A percentile compares a stretch with the other conserved stretches of the same genome.
phyloP scores from a whole-genome alignment of 768 basidiomycete species.

The Mycena vulgaris region DNA sequence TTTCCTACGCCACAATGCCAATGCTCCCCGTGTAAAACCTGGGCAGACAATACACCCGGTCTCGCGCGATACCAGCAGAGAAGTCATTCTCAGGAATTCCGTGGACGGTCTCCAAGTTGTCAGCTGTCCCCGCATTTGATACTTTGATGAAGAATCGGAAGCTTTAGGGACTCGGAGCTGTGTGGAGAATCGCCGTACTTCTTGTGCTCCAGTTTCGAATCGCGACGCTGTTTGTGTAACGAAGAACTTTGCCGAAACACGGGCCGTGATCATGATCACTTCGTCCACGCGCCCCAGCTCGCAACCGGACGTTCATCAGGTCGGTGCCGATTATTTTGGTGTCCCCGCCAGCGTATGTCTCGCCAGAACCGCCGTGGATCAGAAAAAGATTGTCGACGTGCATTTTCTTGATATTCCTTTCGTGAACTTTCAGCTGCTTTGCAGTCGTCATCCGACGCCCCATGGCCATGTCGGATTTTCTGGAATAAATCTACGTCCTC shows the following conservation, averaged over 20 bases:
- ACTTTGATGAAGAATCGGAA: conserved; percentile 15
- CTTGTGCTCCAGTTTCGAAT: conserved; percentile 11
- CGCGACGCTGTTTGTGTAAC: not conserved
- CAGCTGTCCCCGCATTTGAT: conserved; percentile 19
- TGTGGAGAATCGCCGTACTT: conserved; percentile 19
- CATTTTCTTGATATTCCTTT: not conserved
- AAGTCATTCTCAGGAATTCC: conserved; percentile 16
- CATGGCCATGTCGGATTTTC: conserved; percentile 14
- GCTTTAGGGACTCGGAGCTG: not conserved
- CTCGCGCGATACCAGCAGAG: not conserved
- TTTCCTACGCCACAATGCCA: conserved; percentile 34
- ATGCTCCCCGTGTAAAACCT: conserved; percentile 17
- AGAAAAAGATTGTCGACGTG: conserved; percentile 21
- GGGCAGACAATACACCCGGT: conserved; percentile 15
- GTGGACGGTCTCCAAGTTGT: too few relatives aligned
- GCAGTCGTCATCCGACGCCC: conserved; percentile 13
- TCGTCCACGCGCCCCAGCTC: conserved; percentile 13
- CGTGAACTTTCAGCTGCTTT: not conserved
- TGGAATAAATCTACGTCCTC: conserved; percentile 15
- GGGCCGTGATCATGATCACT: not conserved
- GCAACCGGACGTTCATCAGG: too few relatives aligned
- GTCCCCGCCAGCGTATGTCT: not conserved
- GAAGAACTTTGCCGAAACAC: conserved; percentile 5
- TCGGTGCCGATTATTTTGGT: conserved; percentile 21
- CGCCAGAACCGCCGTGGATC: too few relatives aligned